Conservation (phyloP, 805 yeast genomes). For the Barnettozyma wickerhamii region DNA sequence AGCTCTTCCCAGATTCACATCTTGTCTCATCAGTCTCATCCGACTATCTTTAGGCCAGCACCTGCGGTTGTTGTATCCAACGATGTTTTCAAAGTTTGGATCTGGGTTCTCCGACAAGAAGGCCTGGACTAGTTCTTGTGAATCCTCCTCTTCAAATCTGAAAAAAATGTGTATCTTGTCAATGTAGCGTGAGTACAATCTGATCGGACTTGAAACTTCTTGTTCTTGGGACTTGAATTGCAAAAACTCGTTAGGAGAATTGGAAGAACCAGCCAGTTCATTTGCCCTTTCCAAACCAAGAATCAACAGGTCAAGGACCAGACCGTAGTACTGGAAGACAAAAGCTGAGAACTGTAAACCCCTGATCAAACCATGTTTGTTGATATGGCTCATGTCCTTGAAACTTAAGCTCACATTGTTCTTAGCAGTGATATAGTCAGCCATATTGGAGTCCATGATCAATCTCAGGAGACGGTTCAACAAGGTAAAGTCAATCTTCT, state of each 20-base stretch:
- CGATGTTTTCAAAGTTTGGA: conserved; percentile 82
- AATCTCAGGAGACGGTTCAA: conserved; percentile 76
- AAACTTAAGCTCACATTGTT: conserved; percentile 77
- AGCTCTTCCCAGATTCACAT: conserved; percentile 90
- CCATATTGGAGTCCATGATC: conserved; percentile 83
- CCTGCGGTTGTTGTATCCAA: conserved; percentile 80
- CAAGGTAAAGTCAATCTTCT: conserved; percentile 84
- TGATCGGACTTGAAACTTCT: conserved; percentile 70
- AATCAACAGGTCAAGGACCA: conserved; percentile 74
- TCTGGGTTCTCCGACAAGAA: conserved; percentile 83
- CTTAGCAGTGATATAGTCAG: conserved; percentile 91
- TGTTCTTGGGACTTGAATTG: conserved; percentile 57
- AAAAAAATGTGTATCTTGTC: conserved; percentile 80
- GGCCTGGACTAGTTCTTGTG: conserved; percentile 70
- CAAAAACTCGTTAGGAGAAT: conserved; percentile 69
- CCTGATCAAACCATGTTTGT: conserved; percentile 80
- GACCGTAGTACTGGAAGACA: conserved; percentile 85
- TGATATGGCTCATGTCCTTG: conserved; percentile 93
- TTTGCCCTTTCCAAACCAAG: conserved; percentile 84
- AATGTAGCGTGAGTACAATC: conserved; percentile 75
- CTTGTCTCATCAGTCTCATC: conserved; percentile 87
- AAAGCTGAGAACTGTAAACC: conserved; percentile 92
- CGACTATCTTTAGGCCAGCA: conserved; percentile 95
- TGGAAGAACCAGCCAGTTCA: conserved; percentile 78
- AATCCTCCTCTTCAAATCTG: conserved; percentile 68